Percentiles rank a stretch among this genome's conserved stretches.
Evolutionary conservation across 768 basidiomycete genomes (phyloP).

Genomic region (Suillus cothurnatus): DNA sequence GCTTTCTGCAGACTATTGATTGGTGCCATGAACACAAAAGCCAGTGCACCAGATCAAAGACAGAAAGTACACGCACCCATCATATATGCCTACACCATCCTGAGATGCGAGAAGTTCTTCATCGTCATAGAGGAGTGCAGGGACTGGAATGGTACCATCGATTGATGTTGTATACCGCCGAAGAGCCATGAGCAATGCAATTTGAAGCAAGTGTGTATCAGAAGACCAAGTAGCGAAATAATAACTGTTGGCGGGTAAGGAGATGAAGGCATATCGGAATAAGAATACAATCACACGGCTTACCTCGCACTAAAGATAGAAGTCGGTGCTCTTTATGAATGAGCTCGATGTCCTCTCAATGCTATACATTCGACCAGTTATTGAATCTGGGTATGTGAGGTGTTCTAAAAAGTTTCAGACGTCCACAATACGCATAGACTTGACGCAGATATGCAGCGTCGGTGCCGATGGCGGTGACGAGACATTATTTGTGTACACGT

Average conservation of each 20-base stretch:
- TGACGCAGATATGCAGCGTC: background rate
- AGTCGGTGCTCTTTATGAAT: background rate
- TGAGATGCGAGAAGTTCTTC: constrained; percentile 77
- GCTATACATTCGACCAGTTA: constrained; percentile 1
- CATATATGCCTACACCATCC: constrained; percentile 86
- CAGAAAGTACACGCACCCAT: constrained; percentile 62
- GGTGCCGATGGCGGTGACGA: background rate
- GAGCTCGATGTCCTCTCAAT: constrained; percentile 2
- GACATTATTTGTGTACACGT: background rate
- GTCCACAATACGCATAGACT: background rate
- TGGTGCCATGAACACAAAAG: constrained; percentile 21
- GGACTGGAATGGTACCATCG: constrained; percentile 79
- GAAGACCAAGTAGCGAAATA: background rate
- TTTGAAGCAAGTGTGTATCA: background rate
- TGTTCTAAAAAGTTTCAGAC: background rate
- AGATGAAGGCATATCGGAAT: background rate
- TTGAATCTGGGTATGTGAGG: background rate
- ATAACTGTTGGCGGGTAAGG: background rate
- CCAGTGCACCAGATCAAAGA: constrained; percentile 5
- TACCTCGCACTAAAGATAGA: constrained; percentile 1
- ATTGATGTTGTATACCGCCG: constrained; percentile 56
- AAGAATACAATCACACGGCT: background rate
- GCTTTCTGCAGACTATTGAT: constrained; percentile 76
- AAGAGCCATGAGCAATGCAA: constrained; percentile 45
- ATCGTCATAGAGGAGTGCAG: constrained; percentile 76